These are phyloP conservation scores for Solanum bulbocastanum DNA, from an alignment of 257 asterid species.

Conservation along the genomic window DNA sequence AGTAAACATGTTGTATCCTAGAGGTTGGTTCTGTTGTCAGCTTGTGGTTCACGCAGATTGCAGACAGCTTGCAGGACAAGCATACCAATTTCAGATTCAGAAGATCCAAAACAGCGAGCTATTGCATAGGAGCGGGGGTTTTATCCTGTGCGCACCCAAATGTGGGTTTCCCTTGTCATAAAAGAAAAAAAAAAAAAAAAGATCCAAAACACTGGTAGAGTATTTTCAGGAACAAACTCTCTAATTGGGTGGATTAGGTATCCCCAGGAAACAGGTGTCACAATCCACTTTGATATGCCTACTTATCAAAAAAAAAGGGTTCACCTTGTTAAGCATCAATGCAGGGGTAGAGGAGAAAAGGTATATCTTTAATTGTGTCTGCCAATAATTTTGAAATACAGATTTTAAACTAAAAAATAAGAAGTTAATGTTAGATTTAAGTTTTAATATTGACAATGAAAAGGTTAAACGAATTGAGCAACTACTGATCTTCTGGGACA, in stretches of 20 bases:
- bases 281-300: background rate
- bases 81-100: background rate
- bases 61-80: background rate
- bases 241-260: background rate
- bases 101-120: background rate
- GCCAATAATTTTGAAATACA: background rate
- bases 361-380: background rate
- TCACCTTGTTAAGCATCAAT: background rate
- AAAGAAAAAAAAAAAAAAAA: no score
- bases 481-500: background rate
- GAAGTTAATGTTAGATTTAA: background rate
- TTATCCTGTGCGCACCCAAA: no score
- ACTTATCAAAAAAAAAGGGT: background rate
- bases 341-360: background rate
- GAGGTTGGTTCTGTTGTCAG: background rate
- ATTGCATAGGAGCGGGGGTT: no score
- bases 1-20: background rate
- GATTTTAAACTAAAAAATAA: background rate
- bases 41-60: background rate
- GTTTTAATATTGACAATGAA: background rate
- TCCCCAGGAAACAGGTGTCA: background rate
- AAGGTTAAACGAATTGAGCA: background rate
- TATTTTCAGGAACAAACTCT: background rate
- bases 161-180: no score
- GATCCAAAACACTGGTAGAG: background rate